Evolutionary conservation across 192 early-diverging fungal genomes (phyloP).

Genomic region (Pilobolus umbonatus): DNA sequence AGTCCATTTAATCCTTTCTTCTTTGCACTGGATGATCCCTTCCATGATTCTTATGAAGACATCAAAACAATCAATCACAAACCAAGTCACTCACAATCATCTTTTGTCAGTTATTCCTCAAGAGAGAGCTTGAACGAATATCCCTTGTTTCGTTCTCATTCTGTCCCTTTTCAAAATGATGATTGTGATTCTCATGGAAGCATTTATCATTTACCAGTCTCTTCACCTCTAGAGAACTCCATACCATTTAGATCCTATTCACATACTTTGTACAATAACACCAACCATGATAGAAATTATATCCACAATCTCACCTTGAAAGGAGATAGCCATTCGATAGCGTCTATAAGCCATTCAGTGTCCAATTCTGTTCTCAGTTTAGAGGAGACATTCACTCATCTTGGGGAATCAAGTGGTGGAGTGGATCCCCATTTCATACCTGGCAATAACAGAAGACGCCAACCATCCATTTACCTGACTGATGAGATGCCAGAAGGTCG

Average conservation of each 20-base stretch:
- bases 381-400: constrained; percentile 6
- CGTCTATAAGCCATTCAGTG: constrained; percentile 4
- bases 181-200: too few relatives aligned
- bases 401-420: not conserved
- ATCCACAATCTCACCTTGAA: too few relatives aligned
- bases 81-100: constrained; percentile 23
- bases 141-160: too few relatives aligned
- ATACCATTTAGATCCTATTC: too few relatives aligned
- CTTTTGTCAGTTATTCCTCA: constrained; percentile 14
- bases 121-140: too few relatives aligned
- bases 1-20: not conserved
- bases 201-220: too few relatives aligned
- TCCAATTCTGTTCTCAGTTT: constrained; percentile 16
- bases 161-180: too few relatives aligned
- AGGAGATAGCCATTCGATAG: too few relatives aligned
- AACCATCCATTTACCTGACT: constrained; percentile 6
- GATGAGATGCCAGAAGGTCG: constrained; percentile 13
- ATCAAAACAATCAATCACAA: constrained; percentile 3
- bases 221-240: too few relatives aligned
- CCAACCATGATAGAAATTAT: too few relatives aligned
- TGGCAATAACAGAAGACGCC: constrained; percentile 1
- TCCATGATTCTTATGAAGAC: constrained; percentile 7
- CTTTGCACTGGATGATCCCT: constrained; percentile 18
- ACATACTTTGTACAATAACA: too few relatives aligned
- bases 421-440: constrained; percentile 1